Base-by-base conservation (phyloP, 2,329 filamentous ascomycete genomes). In the Fonsecaea pugnacius region DNA sequence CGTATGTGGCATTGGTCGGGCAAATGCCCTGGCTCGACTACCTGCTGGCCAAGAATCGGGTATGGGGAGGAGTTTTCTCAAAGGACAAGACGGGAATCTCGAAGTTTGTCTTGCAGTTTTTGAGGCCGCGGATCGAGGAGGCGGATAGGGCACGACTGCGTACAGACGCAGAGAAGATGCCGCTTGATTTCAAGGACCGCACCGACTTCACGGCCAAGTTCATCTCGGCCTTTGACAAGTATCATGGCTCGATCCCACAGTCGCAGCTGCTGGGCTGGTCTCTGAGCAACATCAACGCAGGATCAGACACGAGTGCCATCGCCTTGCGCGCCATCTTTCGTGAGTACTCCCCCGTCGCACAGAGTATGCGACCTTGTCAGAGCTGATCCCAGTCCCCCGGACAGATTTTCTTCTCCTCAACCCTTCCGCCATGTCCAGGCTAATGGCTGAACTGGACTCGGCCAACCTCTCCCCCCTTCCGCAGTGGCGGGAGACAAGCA, bases 81-180 rank as follows among this genome's bases (percentile, higher is more conserved):
- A 46, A 46, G 35, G 56, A 89, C 1, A 72, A 91, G 66, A 80
- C 85, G 66, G 88, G 90, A 72, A 84, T 84, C 10, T 87, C 89
- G 7, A 90, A 91, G 72, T 87, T 89, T 1, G 88, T 91, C 0
- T 89, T 89, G 10, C 80, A 81, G n/a, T 92, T 92, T 72, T 89
- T 89, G 0, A 83, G 85, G 62, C 84, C 82, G 3, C 85, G 88
- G 62, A 88, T 90, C 77, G 83, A 82, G 21, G 88, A 90, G 73
- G 60, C 54, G 2, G 55, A 58, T 14, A 33, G 40, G 55, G 24
- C 35, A 16, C 86, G 89, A 30, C 81, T 87, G 1, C 76, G 79
- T n/a, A 81, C 27, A 12, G n/a, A 12, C 18, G 30, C 33, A 4
- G 21, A 48, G 33, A 43, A 61, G 14, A 43, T 50, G 36, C 40